Base-by-base conservation (phyloP, 2,329 filamentous ascomycete genomes). In the Neocucurbitaria cava region DNA sequence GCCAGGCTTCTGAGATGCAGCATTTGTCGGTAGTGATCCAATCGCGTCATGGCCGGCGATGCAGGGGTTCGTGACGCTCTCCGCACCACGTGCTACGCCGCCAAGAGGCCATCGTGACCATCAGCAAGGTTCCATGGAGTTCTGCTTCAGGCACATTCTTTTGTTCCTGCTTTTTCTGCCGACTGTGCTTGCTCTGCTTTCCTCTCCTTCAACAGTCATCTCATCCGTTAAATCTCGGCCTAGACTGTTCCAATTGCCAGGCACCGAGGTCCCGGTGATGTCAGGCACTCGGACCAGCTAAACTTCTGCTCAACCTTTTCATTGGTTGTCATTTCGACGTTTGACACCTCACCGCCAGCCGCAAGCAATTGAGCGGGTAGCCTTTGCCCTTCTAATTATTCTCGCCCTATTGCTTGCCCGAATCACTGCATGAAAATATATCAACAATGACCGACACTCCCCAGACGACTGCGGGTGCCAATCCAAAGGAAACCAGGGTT, bases 401-500 rank as follows among this genome's bases (percentile, higher is more conserved):
- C 21, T 23, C 13, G 10, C 20, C 24, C 20, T 15, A 13, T 40
- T n/a, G 8, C 38, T 8, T 40, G 6, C 20, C 15, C 3, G 10
- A 26, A 23, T 35, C 18, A 11, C 21, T 38, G 23, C 39, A 47
- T 49, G 46, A 11, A 23, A 42, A 13, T 13, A 9, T 33, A 9
- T 44, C 45, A 33, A 47, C 31, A 18, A 75, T 75, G 71, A 53
- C 68, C 15, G 70, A 73, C 49, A 64, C 65, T 11, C 71, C 69
- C 13, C 56, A 64, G 39, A 61, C 65, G 9, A 63, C 64, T 28
- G 56, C 68, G n/a, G 67, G 68, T 26, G 64, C 67, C 35, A 63
- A 71, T 26, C 61, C 66, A 8, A 57, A 68, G 40, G 61, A 72
- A 31, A 76, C 76, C 49, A 67, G 69, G 52, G 70, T 80, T 41